A percentile compares a stretch with the other conserved stretches of the same genome.
phyloP scores from a whole-genome alignment of 2,329 filamentous ascomycete species.

The Alternaria alternata region DNA sequence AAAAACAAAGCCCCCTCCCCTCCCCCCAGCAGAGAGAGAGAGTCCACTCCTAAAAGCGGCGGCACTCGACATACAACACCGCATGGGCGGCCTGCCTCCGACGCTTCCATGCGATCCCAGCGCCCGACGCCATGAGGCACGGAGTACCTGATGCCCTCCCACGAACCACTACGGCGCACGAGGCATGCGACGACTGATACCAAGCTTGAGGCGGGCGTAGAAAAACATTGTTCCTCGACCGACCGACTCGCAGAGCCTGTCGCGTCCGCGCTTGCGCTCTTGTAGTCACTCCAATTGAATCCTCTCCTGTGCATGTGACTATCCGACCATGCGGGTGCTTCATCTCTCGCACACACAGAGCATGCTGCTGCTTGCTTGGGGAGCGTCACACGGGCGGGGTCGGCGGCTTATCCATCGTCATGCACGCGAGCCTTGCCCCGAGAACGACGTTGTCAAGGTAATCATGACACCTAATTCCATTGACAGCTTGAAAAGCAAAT shows the following conservation, averaged over 20 bases:
- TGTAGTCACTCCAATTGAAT: background rate
- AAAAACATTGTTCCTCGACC: background rate
- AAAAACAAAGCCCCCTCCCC: constrained; percentile 4
- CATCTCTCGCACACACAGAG: background rate
- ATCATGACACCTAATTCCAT: background rate
- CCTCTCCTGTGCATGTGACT: constrained; percentile 19
- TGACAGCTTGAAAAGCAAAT: background rate
- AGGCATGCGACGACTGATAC: constrained; percentile 10
- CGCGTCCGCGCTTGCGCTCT: background rate
- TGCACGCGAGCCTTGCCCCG: constrained; percentile 3
- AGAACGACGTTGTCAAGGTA: background rate
- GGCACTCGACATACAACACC: constrained; percentile 10
- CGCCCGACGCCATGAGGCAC: constrained; percentile 23
- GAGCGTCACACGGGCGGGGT: constrained; percentile 9
- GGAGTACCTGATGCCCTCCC: constrained; percentile 19
- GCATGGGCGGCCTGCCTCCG: constrained; percentile 19
- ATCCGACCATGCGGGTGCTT: constrained; percentile 17
- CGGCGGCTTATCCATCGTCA: background rate
- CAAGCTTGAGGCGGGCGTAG: constrained; percentile 8
- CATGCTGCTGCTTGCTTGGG: background rate
- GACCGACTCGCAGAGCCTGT: background rate
- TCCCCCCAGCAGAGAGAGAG: background rate
- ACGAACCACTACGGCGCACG: constrained; percentile 21
- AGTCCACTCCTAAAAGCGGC: constrained; percentile 22
- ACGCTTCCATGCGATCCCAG: constrained; percentile 27